Evolutionary conservation across 2,329 filamentous ascomycete genomes (phyloP).

Genomic region (Diaporthe citriasiana): DNA sequence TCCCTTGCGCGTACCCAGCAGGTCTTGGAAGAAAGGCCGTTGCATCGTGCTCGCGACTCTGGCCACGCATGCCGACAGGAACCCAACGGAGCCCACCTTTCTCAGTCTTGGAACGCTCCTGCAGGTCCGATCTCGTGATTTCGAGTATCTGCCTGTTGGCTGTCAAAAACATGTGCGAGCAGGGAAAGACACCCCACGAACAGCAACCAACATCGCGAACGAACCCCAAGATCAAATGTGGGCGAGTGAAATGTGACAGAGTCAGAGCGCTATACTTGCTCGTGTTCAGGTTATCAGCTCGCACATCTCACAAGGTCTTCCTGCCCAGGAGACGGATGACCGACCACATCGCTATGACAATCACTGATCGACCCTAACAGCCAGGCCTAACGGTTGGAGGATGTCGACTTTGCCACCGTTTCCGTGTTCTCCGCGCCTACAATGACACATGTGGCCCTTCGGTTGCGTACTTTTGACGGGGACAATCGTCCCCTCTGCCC

Average conservation of each 20-base stretch:
- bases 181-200: constrained; percentile 1
- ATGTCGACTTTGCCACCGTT: neutral
- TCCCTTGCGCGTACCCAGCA: neutral
- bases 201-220: neutral
- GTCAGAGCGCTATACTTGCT: neutral
- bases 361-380: neutral
- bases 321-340: neutral
- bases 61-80: neutral
- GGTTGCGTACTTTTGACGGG: constrained; percentile 1
- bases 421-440: neutral
- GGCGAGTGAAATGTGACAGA: constrained; percentile 11
- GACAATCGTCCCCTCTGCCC: neutral
- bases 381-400: neutral
- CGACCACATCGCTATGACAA: neutral
- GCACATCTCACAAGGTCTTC: neutral
- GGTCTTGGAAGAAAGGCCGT: neutral
- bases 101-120: neutral
- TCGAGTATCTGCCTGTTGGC: neutral
- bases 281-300: neutral
- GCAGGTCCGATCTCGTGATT: neutral
- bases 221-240: neutral
- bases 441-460: neutral
- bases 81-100: neutral
- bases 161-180: neutral
- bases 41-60: neutral